Conservation (phyloP, 176 grass and related monocot species). For the Carex cristatella region DNA sequence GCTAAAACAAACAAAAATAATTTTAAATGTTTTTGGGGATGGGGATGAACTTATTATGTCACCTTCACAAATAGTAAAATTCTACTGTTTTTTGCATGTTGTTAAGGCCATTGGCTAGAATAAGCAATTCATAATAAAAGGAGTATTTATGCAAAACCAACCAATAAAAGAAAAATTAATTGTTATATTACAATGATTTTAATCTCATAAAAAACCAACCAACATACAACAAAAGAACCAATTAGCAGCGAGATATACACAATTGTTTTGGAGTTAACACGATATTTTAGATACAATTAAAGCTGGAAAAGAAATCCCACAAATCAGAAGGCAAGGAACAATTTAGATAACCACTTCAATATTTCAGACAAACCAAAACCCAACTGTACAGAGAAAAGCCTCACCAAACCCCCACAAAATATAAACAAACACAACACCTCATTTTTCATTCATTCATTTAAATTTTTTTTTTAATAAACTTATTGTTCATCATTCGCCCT, state of each 20-base stretch:
- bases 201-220: background rate
- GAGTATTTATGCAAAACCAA: background rate
- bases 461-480: background rate
- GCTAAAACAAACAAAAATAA: no score
- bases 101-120: background rate
- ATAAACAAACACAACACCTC: background rate
- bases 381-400: conserved; percentile 11
- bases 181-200: background rate
- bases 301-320: background rate
- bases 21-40: background rate
- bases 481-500: background rate
- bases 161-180: background rate
- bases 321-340: background rate
- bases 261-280: background rate
- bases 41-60: background rate
- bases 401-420: conserved; percentile 8
- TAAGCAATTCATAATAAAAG: background rate
- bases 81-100: background rate
- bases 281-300: conserved; percentile 17
- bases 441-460: background rate
- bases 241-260: background rate
- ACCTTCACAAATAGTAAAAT: background rate
- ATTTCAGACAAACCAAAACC: background rate
- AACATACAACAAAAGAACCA: background rate
- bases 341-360: background rate